Evolutionary conservation across 768 basidiomycete genomes (phyloP).

Genomic region (Termitomyces sp.): DNA sequence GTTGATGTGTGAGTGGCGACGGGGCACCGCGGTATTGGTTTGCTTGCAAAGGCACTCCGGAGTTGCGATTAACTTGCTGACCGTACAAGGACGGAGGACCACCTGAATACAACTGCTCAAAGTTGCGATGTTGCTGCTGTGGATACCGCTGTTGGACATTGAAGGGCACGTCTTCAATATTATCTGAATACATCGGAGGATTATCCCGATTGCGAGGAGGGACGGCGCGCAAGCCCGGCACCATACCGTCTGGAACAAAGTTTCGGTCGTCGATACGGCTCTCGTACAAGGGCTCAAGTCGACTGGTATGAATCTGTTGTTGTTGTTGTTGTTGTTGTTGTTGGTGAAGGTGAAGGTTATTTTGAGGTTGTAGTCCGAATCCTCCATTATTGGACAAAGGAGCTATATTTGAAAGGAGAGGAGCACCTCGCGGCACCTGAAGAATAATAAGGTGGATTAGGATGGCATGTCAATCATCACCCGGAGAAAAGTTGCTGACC

Average conservation of each 20-base stretch:
- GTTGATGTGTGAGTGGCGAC: constrained; percentile 55
- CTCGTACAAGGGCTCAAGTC: constrained; percentile 70
- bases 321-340: constrained; percentile 28
- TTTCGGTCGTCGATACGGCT: constrained; percentile 72
- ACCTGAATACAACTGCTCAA: constrained; percentile 58
- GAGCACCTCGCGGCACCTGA: constrained; percentile 32
- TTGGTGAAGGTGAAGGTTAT: constrained; percentile 37
- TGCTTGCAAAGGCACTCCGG: constrained; percentile 56
- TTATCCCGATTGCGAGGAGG: constrained; percentile 62
- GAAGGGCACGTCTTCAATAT: constrained; percentile 59
- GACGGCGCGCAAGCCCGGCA: constrained; percentile 74
- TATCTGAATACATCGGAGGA: constrained; percentile 53
- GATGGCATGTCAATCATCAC: neutral
- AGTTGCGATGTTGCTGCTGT: constrained; percentile 46
- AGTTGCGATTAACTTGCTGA: constrained; percentile 56
- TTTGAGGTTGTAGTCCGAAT: constrained; percentile 36
- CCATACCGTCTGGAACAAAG: constrained; percentile 84
- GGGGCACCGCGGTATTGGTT: constrained; percentile 68
- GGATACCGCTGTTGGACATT: constrained; percentile 58
- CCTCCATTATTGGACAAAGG: constrained; percentile 26
- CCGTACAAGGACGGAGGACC: constrained; percentile 47
- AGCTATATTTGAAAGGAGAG: constrained; percentile 22
- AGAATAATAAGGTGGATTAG: neutral
- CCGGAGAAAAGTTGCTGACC: constrained; percentile 38
- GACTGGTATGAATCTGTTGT: constrained; percentile 37